Evolutionary conservation across 257 asterid genomes (phyloP), one percentile per base, ranked within the genome.

Genomic region (Ehretia macrophylla): DNA sequence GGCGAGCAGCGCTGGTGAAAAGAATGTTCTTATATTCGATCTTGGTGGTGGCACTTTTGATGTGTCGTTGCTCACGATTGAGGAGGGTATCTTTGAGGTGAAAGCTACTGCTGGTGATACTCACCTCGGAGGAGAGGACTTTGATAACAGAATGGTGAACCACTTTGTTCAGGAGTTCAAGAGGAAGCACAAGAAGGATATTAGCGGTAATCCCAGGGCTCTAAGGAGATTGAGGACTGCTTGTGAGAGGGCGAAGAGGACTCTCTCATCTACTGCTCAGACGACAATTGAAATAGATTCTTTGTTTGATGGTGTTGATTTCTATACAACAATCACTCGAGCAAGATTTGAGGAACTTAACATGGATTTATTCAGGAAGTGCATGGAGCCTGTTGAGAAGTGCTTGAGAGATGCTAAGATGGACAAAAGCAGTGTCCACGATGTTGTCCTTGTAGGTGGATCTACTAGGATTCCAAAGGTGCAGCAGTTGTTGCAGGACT

Each of bases 21-120:
- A 68, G 55, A 72, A 66, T 32, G 75, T 77, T 44, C 63, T 76
- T 4, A 69, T 76, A 14, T 76, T 71, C 17, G 75, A 76, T 63
- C 77, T 76, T 11, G 81, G 81, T 17, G 82, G 78, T 19, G 82
- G 82, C 18, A 77, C 82, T 0, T 77, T 73, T 50, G 79, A 73
- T 55, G 79, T 73, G 0, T 73, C 79, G 0, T 59, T 73, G 4
- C 72, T 73, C 21, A 73, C 79, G 0, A 73, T 73, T 42, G 79
- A 73, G 32, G 79, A 73, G 40, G 79, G 79, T 10, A 68, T 73
- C 5, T 73, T 73, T 51, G 75, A 68, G n/a, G 79, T 73, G 14
- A 73, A 73, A 44, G 53, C 79, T 10, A 73, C 79, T 17, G 79
- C 79, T 20, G 79, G 79, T 54, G 79, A 73, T 50, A 73, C 79